Base-by-base conservation (phyloP, 2,329 filamentous ascomycete species). In the Trichoderma oligosporum region DNA sequence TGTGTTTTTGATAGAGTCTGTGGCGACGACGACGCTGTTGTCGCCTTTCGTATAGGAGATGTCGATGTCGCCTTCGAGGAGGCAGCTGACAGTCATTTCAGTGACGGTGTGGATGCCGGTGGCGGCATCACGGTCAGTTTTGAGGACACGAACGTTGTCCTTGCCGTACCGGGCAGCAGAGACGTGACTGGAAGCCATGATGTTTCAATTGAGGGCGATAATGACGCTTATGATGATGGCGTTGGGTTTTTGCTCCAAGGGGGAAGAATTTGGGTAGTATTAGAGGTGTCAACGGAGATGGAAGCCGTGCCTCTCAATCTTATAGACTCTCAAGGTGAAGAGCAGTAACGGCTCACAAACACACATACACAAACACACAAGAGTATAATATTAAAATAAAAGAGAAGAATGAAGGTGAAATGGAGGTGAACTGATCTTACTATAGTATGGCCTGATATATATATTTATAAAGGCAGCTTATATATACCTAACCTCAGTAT, bases 61-160 rank as follows among this genome's bases (percentile, higher is more conserved):
- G 55, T 94, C 89, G 66, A 99, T 97, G 59, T 91, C 88, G 65
- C 94, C 94, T 78, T 97, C 91, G 27, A 99, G 83, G 51, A 97
- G 81, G 62, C 91, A 91, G 76, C 89, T 89, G 66, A 99, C 89
- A 38, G 91, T 97, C 87, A 96, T 95, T 76, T 99, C 94, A 39
- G 88, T 88, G 65, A 97, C 89, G 7, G 86, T 88, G 74, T 99
- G 93, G 20, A 84, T 79, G 57, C 88, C 88, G 16, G 88, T 87
- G 67, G 84, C 78, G 70, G 84, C 78, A 72, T 97, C 85, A 67
- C 85, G 85, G 69, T 95, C 82, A 68, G 97, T 91, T 76, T 99
- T 99, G 84, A 88, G 96, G 67, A 99, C 85, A 69, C 94, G 92
- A 81, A 99, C 88, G 78, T 99, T 97, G 83, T 97, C 94, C 84